Evolutionary conservation across 163 green algal species (phyloP), one percentile per base, ranked within the genome.

Genomic region (Coccomyxa subellipsoidea): DNA sequence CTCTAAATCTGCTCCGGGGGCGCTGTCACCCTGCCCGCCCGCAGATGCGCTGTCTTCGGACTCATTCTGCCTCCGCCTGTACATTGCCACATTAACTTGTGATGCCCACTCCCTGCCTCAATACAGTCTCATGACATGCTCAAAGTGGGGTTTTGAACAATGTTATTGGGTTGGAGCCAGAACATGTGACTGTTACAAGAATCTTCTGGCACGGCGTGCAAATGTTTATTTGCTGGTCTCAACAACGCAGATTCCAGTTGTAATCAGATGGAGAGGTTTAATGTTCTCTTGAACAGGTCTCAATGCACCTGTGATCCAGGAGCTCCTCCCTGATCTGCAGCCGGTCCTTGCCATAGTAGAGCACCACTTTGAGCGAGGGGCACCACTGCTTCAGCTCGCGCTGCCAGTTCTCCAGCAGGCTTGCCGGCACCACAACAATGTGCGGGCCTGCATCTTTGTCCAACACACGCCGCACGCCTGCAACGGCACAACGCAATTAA

Each of bases 351-450:
- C 95, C 96, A 83, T 98, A 94, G 90, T 97, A 98, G 0, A 88
- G 80, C 15, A 93, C 81, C 29, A 96, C 89, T 15, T 87, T 85
- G 23, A 98, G 85, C 3, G 59, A 80, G 27, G 95, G 95, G 84
- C 92, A 93, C 94, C 95, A 98, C 37, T 85, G 66, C 38, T 70
- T 66, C 72, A 96, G 85, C 88, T 96, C 93, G 29, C 92, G 81
- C 84, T 88, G 80, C 95, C 95, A 98, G 88, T 98, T 98, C 81
- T 98, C 93, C 69, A 98, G 89, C 78, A 98, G 91, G 4, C 91
- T 97, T 38, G 93, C 92, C 7, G 96, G 95, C 31, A 88, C 92
- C n/a, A 98, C 90, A 31, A 99, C 89, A 21, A 99, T 90, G 84
- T 98, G 92, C 0, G 95, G 95, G 7, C 90, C 88, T 27, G 53